Conservation (phyloP, 164 flowering plant genomes). For the Magnolia kwangsiensis region DNA sequence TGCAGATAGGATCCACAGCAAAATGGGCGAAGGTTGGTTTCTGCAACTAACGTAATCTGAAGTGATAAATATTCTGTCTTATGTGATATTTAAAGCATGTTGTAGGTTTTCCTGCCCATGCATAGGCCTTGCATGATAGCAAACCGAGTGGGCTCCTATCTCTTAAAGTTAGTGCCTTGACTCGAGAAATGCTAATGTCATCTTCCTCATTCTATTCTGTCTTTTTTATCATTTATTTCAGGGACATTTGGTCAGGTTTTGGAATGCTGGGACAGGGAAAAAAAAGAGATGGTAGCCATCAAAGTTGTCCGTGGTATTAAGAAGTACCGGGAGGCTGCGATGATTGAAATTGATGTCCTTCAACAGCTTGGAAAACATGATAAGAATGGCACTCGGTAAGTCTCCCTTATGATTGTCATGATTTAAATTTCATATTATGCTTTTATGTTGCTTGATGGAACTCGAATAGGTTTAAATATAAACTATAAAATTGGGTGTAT, state of each 20-base stretch:
- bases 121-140: background rate
- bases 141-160: background rate
- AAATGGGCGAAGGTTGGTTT: conserved; percentile 81
- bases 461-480: background rate
- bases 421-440: background rate
- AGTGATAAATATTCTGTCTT: too few relatives aligned
- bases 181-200: background rate
- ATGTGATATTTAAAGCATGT: background rate
- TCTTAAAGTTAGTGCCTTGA: background rate
- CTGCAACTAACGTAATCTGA: background rate
- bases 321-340: conserved; percentile 94
- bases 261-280: conserved; percentile 95
- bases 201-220: background rate
- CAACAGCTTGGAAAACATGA: conserved; percentile 82
- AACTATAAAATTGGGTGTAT: conserved; percentile 56
- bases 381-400: conserved; percentile 82
- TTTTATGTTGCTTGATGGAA: background rate
- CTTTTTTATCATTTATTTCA: conserved; percentile 18
- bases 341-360: conserved; percentile 94
- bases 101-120: background rate
- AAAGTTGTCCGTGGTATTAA: conserved; percentile 87
- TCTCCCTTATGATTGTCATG: background rate
- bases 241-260: conserved; percentile 98
- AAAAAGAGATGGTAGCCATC: conserved; percentile 88
- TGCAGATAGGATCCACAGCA: conserved; percentile 79